Conservation (phyloP, 2,329 filamentous ascomycete genomes). For the Trichoderma lentiforme region DNA sequence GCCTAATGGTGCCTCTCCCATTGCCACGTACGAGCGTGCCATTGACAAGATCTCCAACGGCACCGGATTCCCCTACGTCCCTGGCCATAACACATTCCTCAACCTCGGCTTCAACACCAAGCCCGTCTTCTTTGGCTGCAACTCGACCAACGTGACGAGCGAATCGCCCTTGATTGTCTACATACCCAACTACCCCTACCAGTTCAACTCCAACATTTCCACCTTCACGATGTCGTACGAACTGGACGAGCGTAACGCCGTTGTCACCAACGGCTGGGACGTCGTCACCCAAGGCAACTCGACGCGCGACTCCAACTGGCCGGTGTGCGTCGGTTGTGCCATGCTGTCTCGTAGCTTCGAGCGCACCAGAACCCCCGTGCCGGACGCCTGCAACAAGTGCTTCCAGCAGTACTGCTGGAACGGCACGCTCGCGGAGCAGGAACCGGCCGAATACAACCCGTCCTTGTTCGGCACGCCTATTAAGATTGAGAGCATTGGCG, state of each 20-base stretch:
- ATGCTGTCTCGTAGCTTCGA: conserved; percentile 73
- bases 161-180: conserved; percentile 75
- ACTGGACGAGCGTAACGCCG: conserved; percentile 64
- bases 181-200: conserved; percentile 74
- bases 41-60: conserved; percentile 47
- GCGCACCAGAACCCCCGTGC: conserved; percentile 65
- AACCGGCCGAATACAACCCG: conserved; percentile 35
- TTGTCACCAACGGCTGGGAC: conserved; percentile 85
- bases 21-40: conserved; percentile 56
- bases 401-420: conserved; percentile 91
- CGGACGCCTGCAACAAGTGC: conserved; percentile 69
- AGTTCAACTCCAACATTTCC: conserved; percentile 70
- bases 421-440: conserved; percentile 53
- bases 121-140: conserved; percentile 63
- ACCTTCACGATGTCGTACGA: conserved; percentile 70
- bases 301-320: conserved; percentile 71
- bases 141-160: conserved; percentile 51
- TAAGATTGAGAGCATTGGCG: conserved; percentile 23
- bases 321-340: conserved; percentile 82
- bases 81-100: conserved; percentile 53
- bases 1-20: conserved; percentile 59
- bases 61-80: conserved; percentile 57
- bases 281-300: conserved; percentile 79
- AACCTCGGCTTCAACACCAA: conserved; percentile 56
- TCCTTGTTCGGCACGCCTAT: conserved; percentile 27